These are phyloP conservation scores for Aspergillus alliaceus DNA, from an alignment of 2,329 filamentous ascomycete species.

Conservation along the genomic window DNA sequence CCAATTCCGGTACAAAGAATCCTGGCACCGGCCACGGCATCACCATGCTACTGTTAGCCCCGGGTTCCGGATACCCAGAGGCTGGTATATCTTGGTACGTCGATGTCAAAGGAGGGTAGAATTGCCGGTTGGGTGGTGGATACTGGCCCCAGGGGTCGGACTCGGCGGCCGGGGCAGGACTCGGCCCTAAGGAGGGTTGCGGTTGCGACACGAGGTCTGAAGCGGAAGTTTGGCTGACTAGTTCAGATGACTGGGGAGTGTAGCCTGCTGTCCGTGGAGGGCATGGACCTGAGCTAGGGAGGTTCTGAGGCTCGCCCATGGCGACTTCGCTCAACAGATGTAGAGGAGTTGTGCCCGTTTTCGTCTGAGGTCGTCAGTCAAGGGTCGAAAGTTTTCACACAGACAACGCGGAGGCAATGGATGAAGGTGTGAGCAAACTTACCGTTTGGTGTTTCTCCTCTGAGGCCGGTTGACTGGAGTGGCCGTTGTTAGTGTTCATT, in stretches of 20 bases:
- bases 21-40: conserved; percentile 20
- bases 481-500: background rate
- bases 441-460: background rate
- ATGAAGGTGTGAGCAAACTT: background rate
- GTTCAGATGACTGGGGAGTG: conserved; percentile 7
- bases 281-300: conserved; percentile 2
- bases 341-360: conserved; percentile 32
- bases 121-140: conserved; percentile 6
- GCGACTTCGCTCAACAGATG: conserved; percentile 44
- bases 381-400: background rate
- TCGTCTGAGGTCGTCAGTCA: conserved; percentile 6
- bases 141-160: conserved; percentile 1
- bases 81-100: conserved; percentile 7
- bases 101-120: conserved; percentile 11
- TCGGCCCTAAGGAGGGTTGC: conserved; percentile 5
- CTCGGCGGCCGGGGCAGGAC: background rate
- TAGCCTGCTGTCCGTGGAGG: conserved; percentile 12
- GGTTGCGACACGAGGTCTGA: conserved; percentile 11
- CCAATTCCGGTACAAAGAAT: conserved; percentile 26
- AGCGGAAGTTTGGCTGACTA: conserved; percentile 10
- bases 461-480: conserved; percentile 6
- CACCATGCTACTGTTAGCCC: conserved; percentile 10
- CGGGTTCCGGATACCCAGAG: conserved; percentile 18
- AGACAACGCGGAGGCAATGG: background rate
- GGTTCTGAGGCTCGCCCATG: conserved; percentile 31